phyloP scores from a whole-genome alignment of 768 basidiomycete species.

The Lactifluus pinguis region DNA sequence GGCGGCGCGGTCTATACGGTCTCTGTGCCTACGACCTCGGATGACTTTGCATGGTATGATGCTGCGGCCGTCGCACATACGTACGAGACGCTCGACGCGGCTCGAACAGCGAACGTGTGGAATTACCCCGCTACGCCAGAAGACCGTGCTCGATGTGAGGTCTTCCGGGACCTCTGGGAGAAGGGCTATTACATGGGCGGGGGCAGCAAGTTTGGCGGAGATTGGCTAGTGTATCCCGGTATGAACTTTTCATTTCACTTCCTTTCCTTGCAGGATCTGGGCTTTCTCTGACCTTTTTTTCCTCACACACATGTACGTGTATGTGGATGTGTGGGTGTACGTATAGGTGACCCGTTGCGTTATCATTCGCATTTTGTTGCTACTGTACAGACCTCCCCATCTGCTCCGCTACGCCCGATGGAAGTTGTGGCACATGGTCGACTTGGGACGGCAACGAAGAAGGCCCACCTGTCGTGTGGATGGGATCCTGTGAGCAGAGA shows the following conservation, averaged over 20 bases:
- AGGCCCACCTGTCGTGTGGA: conserved; percentile 83
- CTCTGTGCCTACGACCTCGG: conserved; percentile 58
- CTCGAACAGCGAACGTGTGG: conserved; percentile 67
- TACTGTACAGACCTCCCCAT: conserved; percentile 62
- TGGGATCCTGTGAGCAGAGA: conserved; percentile 67
- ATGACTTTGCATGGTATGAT: conserved; percentile 60
- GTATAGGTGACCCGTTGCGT: conserved; percentile 79
- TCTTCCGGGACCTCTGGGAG: conserved; percentile 75
- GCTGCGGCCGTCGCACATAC: conserved; percentile 27
- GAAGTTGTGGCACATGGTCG: conserved; percentile 94
- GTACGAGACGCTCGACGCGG: conserved; percentile 49
- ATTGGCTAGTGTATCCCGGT: conserved; percentile 96
- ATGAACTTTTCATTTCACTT: conserved; percentile 21
- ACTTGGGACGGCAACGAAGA: conserved; percentile 94
- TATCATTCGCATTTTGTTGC: conserved; percentile 97
- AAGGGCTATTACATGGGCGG: conserved; percentile 82
- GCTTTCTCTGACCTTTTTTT: background rate
- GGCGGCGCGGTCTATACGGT: conserved; percentile 37
- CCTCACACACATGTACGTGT: too few relatives aligned
- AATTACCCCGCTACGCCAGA: conserved; percentile 53
- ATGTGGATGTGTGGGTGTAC: too few relatives aligned
- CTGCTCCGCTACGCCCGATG: conserved; percentile 63
- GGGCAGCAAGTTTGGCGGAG: conserved; percentile 91
- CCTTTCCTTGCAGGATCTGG: background rate
- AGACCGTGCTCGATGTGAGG: conserved; percentile 69